phyloP scores from a whole-genome alignment of 2,329 filamentous ascomycete species.

The Colletotrichum truncatum region DNA sequence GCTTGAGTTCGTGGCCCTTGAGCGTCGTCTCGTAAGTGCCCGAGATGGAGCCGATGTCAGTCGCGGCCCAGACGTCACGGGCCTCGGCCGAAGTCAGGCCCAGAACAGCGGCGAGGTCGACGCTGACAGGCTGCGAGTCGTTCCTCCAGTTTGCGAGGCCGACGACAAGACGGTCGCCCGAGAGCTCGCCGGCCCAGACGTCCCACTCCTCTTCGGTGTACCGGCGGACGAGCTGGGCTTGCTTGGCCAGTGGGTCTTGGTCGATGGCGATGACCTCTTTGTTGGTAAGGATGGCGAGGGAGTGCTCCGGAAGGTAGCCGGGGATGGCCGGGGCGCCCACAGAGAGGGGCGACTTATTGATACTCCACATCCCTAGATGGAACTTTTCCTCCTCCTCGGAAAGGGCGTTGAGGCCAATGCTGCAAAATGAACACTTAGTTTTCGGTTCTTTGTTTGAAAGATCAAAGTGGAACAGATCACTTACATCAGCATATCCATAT shows the following conservation, averaged over 20 bases:
- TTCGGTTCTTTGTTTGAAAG: background rate
- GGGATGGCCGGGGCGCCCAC: conserved; percentile 55
- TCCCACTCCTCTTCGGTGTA: conserved; percentile 60
- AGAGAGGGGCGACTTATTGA: conserved; percentile 59
- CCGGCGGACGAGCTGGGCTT: conserved; percentile 58
- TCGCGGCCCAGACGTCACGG: conserved; percentile 50
- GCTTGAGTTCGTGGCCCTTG: conserved; percentile 47
- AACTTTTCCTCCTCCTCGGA: conserved; percentile 58
- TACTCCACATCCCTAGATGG: conserved; percentile 62
- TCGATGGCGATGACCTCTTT: conserved; percentile 66
- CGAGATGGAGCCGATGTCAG: conserved; percentile 42
- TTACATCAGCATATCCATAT: conserved; percentile 62
- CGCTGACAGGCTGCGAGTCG: conserved; percentile 48
- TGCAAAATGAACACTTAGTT: conserved; percentile 26
- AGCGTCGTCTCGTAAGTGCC: conserved; percentile 44
- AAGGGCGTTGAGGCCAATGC: conserved; percentile 56
- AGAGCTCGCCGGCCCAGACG: conserved; percentile 59
- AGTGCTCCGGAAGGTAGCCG: conserved; percentile 45
- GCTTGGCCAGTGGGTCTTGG: conserved; percentile 61
- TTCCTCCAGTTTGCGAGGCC: conserved; percentile 61
- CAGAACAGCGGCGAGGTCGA: conserved; percentile 48
- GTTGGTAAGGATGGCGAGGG: conserved; percentile 56
- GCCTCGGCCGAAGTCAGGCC: conserved; percentile 50
- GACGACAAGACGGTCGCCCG: conserved; percentile 50
- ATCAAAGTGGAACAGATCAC: conserved; percentile 16